Evolutionary conservation across 257 asterid species (phyloP).

Genomic region (Parsonsia alboflavescens): DNA sequence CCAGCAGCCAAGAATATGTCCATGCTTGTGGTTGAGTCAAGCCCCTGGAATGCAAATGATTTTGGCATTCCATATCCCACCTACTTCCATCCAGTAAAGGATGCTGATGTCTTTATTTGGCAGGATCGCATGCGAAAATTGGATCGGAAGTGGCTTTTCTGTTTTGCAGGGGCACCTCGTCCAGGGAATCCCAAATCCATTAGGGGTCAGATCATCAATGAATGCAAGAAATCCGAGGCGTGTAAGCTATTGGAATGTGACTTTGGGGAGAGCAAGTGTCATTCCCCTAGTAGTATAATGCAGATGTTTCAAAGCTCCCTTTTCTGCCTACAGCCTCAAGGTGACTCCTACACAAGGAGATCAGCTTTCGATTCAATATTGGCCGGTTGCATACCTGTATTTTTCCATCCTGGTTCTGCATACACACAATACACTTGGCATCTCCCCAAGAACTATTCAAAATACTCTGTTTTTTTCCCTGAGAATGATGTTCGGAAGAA

Average conservation of each 20-base stretch:
- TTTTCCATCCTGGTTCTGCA: slow-evolving; percentile 86
- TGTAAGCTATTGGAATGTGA: slow-evolving; percentile 67
- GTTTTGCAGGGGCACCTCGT: slow-evolving; percentile 91
- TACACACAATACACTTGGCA: slow-evolving; percentile 91
- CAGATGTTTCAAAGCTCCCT: slow-evolving; percentile 75
- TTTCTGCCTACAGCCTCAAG: slow-evolving; percentile 87
- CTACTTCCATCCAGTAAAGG: slow-evolving; percentile 74
- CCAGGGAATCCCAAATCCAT: slow-evolving; percentile 63
- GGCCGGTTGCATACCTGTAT: slow-evolving; percentile 92
- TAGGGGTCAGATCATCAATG: slow-evolving; percentile 63
- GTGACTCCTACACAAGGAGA: slow-evolving; percentile 85
- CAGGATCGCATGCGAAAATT: slow-evolving; percentile 68
- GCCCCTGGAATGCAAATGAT: slow-evolving; percentile 83
- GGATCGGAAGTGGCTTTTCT: slow-evolving; percentile 59
- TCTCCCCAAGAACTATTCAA: slow-evolving; percentile 53
- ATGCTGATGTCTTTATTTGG: slow-evolving; percentile 60
- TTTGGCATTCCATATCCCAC: slow-evolving; percentile 85
- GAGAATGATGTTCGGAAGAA: slow-evolving; percentile 57
- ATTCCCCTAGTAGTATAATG: slow-evolving; percentile 79
- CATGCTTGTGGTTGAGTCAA: slow-evolving; percentile 81
- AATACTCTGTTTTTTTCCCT: slow-evolving; percentile 63
- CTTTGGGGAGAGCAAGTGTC: slow-evolving; percentile 72
- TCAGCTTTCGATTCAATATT: slow-evolving; percentile 83
- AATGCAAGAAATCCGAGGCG: slow-evolving; percentile 54
- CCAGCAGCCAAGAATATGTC: slow-evolving; percentile 83